Evolutionary conservation across 2,329 filamentous ascomycete species (phyloP).

Genomic region (Epicoccum sorghinum): DNA sequence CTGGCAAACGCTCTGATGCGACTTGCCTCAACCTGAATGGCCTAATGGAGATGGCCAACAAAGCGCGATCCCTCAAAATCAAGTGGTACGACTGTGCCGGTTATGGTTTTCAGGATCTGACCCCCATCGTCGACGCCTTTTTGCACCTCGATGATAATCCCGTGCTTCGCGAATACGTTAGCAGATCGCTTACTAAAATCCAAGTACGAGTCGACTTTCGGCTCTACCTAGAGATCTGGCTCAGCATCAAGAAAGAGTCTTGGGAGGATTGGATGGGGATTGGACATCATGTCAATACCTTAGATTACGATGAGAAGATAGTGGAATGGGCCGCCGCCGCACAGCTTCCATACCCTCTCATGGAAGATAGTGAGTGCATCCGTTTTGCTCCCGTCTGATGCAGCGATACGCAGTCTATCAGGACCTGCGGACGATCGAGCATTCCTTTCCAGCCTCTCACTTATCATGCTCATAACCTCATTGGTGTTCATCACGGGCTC

Average conservation of each 20-base stretch:
- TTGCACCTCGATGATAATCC: not conserved
- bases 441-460: no score
- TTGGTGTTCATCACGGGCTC: no score
- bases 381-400: no score
- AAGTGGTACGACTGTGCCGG: not conserved
- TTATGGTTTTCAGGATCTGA: not conserved
- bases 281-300: no score
- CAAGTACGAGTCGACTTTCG: not conserved
- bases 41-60: not conserved
- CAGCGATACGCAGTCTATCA: no score
- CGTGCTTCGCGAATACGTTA: not conserved
- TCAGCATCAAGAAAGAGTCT: not conserved
- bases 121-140: not conserved
- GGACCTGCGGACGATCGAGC: no score
- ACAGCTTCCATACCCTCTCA: no score
- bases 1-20: not conserved
- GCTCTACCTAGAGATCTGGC: not conserved
- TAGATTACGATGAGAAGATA: no score
- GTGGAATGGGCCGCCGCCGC: no score
- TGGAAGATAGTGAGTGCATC: no score
- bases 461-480: no score
- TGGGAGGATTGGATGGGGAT: not conserved
- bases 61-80: not conserved
- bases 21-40: not conserved
- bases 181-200: not conserved